Evolutionary conservation across 2,329 filamentous ascomycete species (phyloP).

Genomic region (Verticillium isaacii): DNA sequence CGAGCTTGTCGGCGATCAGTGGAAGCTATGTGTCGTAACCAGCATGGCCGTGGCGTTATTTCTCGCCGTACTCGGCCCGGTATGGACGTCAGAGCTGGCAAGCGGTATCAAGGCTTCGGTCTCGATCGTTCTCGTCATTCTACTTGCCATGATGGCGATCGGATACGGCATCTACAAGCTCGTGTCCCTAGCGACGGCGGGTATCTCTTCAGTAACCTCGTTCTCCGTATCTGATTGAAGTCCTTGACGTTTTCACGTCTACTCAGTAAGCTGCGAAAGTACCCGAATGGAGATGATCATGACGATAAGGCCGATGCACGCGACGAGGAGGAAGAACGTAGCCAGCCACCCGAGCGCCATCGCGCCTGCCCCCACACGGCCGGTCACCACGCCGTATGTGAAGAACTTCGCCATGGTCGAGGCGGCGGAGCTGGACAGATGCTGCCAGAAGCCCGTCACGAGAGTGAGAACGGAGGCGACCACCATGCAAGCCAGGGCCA

Average conservation of each 20-base stretch:
- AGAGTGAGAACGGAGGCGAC: constrained; percentile 66
- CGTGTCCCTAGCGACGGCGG: not conserved
- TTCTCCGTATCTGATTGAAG: not conserved
- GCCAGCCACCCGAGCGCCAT: constrained; percentile 99
- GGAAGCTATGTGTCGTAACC: not conserved
- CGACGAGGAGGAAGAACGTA: constrained; percentile 87
- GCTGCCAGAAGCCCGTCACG: constrained; percentile 82
- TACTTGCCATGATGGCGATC: not conserved
- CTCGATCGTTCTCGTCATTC: not conserved
- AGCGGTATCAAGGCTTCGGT: not conserved
- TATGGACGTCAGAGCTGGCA: not conserved
- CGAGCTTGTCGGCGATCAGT: not conserved
- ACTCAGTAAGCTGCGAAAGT: constrained; percentile 50
- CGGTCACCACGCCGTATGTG: constrained; percentile 80
- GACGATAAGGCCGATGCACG: constrained; percentile 88
- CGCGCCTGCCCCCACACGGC: constrained; percentile 82
- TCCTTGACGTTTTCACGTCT: too few species aligned
- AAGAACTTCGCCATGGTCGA: constrained; percentile 91
- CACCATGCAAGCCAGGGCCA: constrained; percentile 89
- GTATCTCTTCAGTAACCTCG: not conserved
- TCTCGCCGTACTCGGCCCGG: not conserved
- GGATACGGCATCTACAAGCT: not conserved
- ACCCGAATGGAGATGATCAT: constrained; percentile 95
- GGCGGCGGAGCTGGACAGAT: constrained; percentile 93
- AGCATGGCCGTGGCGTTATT: not conserved